Evolutionary conservation across 352 stramenopile genomes (phyloP).

Genomic region (Phytophthora ramorum): DNA sequence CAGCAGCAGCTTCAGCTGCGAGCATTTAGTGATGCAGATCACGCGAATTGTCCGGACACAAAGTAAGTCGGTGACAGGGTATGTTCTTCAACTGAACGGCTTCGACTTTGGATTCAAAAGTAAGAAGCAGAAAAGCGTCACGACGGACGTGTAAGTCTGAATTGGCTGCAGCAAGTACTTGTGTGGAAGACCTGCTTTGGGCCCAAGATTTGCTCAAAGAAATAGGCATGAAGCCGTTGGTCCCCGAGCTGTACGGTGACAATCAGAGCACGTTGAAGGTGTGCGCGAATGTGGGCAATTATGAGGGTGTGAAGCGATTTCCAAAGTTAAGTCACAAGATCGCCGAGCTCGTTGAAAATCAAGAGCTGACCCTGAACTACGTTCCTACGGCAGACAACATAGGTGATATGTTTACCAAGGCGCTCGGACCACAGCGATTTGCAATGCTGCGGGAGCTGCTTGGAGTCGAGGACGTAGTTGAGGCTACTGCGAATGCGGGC

Average conservation of each 20-base stretch:
- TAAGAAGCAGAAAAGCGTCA: conserved; percentile 2
- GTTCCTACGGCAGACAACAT: background rate
- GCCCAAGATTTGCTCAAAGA: background rate
- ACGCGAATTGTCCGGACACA: conserved; percentile 3
- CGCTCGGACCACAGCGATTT: conserved; percentile 6
- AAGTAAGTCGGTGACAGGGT: background rate
- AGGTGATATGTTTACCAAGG: conserved; percentile 8
- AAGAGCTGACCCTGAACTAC: conserved; percentile 1
- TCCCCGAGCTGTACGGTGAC: background rate
- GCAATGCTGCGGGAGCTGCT: background rate
- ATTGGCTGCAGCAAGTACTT: conserved; percentile 2
- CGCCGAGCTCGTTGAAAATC: background rate
- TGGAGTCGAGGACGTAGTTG: background rate
- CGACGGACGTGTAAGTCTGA: conserved; percentile 9
- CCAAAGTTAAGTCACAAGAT: conserved; percentile 8
- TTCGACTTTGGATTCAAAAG: conserved; percentile 10
- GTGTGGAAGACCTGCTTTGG: conserved; percentile 10
- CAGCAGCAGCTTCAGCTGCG: background rate
- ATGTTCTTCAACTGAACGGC: conserved; percentile 2
- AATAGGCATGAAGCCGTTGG: background rate
- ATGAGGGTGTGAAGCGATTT: conserved; percentile 2
- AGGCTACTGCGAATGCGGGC: background rate
- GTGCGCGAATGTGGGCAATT: background rate
- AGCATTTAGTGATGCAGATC: conserved; percentile 8
- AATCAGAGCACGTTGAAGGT: conserved; percentile 5